These are phyloP conservation scores for Coemansia aciculifera DNA, from an alignment of 192 early-diverging fungal species.

Conservation along the genomic window DNA sequence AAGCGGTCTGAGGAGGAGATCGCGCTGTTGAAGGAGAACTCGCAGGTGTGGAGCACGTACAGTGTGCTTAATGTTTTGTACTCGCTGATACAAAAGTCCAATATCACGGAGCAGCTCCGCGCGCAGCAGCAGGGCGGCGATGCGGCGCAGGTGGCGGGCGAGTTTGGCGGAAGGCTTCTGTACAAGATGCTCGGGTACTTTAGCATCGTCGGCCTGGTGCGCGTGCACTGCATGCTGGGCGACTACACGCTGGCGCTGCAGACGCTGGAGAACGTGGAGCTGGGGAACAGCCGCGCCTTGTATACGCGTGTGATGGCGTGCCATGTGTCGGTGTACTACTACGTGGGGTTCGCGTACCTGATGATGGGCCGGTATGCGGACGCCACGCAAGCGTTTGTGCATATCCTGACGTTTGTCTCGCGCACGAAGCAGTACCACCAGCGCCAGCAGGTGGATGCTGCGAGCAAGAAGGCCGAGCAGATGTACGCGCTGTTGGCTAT, in stretches of 20 bases:
- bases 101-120: constrained; percentile 89
- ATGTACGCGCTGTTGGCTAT: constrained; percentile 94
- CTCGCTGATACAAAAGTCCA: constrained; percentile 93
- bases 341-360: constrained; percentile 96
- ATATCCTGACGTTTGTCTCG: constrained; percentile 86
- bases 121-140: constrained; percentile 89
- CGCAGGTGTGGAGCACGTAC: constrained; percentile 93
- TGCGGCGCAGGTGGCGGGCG: constrained; percentile 83
- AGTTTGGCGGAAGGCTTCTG: constrained; percentile 83
- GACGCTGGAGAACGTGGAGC: constrained; percentile 94
- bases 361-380: constrained; percentile 98
- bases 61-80: constrained; percentile 96
- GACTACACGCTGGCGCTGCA: constrained; percentile 95
- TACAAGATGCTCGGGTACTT: constrained; percentile 99
- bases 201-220: constrained; percentile 85
- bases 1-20: constrained; percentile 82
- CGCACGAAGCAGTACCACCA: constrained; percentile 95
- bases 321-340: constrained; percentile 97
- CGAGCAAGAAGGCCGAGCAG: constrained; percentile 91
- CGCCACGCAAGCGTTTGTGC: constrained; percentile 88
- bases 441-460: constrained; percentile 86
- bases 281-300: constrained; percentile 86
- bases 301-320: constrained; percentile 96
- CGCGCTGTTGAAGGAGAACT: constrained; percentile 76
- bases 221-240: constrained; percentile 93